These are phyloP conservation scores for Mucor circinelloides DNA, from an alignment of 371 early-diverging fungal species.

Conservation along the genomic window DNA sequence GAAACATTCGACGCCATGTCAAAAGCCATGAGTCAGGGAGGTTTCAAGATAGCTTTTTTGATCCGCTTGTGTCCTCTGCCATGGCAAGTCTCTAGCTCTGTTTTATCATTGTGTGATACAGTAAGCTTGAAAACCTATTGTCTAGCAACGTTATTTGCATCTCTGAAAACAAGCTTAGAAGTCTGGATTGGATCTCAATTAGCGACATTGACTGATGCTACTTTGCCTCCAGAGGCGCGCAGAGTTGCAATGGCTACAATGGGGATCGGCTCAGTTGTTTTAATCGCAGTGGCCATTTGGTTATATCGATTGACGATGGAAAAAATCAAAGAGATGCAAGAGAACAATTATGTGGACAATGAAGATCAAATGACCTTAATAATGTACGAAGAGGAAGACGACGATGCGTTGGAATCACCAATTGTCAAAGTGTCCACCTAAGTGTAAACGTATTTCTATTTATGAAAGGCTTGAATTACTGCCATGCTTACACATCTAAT, in stretches of 20 bases:
- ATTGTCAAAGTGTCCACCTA: too few relatives aligned
- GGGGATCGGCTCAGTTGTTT: background rate
- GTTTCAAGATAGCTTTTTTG: constrained; percentile 37
- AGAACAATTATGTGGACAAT: too few relatives aligned
- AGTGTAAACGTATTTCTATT: background rate
- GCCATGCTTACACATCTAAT: too few relatives aligned
- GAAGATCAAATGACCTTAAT: too few relatives aligned
- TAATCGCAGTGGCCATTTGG: background rate
- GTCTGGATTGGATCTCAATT: constrained; percentile 47
- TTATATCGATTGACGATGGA: background rate
- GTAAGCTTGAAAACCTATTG: constrained; percentile 18
- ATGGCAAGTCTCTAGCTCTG: constrained; percentile 35
- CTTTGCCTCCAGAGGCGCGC: constrained; percentile 11
- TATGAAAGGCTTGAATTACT: too few relatives aligned
- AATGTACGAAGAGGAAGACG: too few relatives aligned
- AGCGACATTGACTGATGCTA: constrained; percentile 36
- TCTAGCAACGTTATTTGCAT: constrained; percentile 25
- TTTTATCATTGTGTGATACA: constrained; percentile 26
- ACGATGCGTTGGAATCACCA: too few relatives aligned
- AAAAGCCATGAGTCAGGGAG: constrained; percentile 39
- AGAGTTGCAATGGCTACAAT: background rate
- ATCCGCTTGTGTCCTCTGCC: constrained; percentile 46
- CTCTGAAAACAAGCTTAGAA: constrained; percentile 32
- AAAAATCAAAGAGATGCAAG: background rate
- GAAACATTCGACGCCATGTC: constrained; percentile 35